These are phyloP conservation scores for Spencermartinsiella europaea DNA, from an alignment of 805 yeast species.

Conservation along the genomic window DNA sequence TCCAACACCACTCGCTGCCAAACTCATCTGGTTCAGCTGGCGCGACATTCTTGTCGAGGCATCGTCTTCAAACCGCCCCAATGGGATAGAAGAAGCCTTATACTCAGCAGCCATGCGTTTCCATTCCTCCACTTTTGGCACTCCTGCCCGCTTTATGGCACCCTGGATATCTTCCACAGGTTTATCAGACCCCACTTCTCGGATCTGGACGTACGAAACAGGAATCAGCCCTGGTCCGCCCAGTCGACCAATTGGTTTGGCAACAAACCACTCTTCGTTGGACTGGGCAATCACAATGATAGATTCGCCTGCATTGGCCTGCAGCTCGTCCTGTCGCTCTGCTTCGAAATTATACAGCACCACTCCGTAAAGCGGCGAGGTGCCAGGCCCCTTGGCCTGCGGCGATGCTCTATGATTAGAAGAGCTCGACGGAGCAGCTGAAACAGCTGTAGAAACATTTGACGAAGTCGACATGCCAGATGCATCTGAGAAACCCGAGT, in stretches of 20 bases:
- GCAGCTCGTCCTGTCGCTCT: conserved; percentile 75
- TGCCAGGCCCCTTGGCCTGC: not conserved
- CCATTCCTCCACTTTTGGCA: conserved; percentile 97
- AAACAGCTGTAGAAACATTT: not conserved
- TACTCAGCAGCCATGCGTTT: conserved; percentile 84
- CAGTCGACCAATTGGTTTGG: conserved; percentile 87
- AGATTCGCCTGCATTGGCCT: conserved; percentile 79
- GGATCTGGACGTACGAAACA: conserved; percentile 77
- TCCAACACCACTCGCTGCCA: conserved; percentile 3
- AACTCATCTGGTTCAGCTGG: conserved; percentile 5
- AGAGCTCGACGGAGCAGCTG: conserved; percentile 1
- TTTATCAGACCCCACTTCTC: conserved; percentile 65
- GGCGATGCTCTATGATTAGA: not conserved
- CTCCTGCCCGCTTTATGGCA: conserved; percentile 58
- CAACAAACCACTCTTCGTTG: conserved; percentile 95
- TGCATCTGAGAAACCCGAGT: not conserved
- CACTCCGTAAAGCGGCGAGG: conserved; percentile 65
- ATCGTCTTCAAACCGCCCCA: conserved; percentile 45
- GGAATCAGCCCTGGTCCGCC: conserved; percentile 99
- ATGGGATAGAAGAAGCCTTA: conserved; percentile 80
- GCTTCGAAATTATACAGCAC: conserved; percentile 85
- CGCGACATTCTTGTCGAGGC: not conserved
- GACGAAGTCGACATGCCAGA: not conserved
- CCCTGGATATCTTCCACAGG: conserved; percentile 52
- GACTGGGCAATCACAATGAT: conserved; percentile 94